These are phyloP conservation scores for Aspergillaceae sp. DNA, from an alignment of 2,329 filamentous ascomycete genomes.

Conservation along the genomic window DNA sequence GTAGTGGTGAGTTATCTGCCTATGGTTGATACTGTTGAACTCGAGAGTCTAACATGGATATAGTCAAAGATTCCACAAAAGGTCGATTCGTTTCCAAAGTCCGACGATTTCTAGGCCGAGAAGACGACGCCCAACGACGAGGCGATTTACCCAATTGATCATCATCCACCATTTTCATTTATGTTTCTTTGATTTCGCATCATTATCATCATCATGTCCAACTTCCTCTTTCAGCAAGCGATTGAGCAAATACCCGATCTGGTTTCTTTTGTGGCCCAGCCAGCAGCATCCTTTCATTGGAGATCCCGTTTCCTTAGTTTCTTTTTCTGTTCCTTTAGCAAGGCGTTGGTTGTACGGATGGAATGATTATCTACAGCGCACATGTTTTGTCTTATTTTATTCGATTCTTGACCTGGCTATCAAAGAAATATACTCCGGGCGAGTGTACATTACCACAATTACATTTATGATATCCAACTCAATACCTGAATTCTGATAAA, in stretches of 20 bases:
- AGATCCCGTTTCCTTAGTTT: not conserved
- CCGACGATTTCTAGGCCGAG: conserved; percentile 24
- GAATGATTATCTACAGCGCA: too few relatives aligned
- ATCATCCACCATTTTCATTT: too few relatives aligned
- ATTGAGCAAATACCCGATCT: conserved; percentile 3
- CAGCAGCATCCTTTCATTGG: not conserved
- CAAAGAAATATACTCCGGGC: too few relatives aligned
- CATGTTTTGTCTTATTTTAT: not conserved
- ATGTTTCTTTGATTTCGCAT: conserved; percentile 1
- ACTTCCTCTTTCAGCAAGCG: conserved; percentile 2
- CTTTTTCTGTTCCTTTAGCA: conserved; percentile 5
- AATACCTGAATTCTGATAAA: too few relatives aligned
- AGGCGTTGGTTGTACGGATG: conserved; percentile 1
- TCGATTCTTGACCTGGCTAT: too few relatives aligned
- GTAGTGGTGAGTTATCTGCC: conserved; percentile 16
- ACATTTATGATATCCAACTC: too few relatives aligned
- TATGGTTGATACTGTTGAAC: conserved; percentile 1
- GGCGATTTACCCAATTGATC: conserved; percentile 7
- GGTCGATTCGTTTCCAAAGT: conserved; percentile 25
- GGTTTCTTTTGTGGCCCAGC: conserved; percentile 3
- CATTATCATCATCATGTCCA: not conserved
- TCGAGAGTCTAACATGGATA: conserved; percentile 5
- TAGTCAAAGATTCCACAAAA: conserved; percentile 14
- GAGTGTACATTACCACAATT: too few relatives aligned
- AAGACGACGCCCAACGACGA: conserved; percentile 24